These are phyloP conservation scores for Penicillium glabrum DNA, from an alignment of 2,329 filamentous ascomycete genomes.

Conservation along the genomic window DNA sequence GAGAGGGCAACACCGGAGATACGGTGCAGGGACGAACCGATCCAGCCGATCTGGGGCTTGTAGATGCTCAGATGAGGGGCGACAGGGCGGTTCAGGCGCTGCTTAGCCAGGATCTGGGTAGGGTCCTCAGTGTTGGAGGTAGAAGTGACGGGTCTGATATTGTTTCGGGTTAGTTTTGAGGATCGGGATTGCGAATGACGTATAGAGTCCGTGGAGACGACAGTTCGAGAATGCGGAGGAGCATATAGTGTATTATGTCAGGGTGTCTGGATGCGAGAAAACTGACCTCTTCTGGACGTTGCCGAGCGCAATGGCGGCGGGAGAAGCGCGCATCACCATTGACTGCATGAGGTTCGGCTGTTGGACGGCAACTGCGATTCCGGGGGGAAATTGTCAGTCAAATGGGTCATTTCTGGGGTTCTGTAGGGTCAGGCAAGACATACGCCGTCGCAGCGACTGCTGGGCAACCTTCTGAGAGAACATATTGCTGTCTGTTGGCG, in stretches of 20 bases:
- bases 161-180: conserved; percentile 11
- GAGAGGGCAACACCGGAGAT: conserved; percentile 76
- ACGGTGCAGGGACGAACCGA: conserved; percentile 73
- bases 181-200: conserved; percentile 26
- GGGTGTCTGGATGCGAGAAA: neutral
- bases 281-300: conserved; percentile 48
- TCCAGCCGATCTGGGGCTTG: conserved; percentile 82
- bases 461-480: conserved; percentile 50
- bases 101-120: conserved; percentile 67
- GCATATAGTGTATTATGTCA: neutral
- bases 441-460: conserved; percentile 51
- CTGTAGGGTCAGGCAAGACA: conserved; percentile 19
- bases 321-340: conserved; percentile 45
- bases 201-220: conserved; percentile 14
- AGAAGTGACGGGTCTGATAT: conserved; percentile 32
- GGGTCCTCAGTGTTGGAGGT: conserved; percentile 34
- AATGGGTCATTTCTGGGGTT: conserved; percentile 10
- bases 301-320: conserved; percentile 45
- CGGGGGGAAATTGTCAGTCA: conserved; percentile 21
- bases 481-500: conserved; percentile 36
- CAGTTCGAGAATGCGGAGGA: neutral
- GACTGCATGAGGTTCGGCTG: conserved; percentile 44
- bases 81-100: conserved; percentile 79
- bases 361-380: conserved; percentile 43
- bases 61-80: conserved; percentile 86